phyloP scores from a whole-genome alignment of 495 filamentous ascomycete species.

The Talaromyces stipitatus region DNA sequence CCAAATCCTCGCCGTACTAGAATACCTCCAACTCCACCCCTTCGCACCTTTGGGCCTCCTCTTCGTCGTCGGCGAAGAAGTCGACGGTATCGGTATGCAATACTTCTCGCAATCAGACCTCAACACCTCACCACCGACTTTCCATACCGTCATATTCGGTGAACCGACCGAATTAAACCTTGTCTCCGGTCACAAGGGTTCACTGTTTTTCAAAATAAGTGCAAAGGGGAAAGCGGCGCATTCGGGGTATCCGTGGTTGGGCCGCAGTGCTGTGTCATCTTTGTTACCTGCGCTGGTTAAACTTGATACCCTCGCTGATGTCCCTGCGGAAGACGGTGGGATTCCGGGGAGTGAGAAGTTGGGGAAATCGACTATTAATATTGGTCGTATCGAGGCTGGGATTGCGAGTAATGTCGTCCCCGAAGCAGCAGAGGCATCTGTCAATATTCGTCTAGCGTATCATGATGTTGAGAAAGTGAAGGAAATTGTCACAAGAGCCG shows the following conservation, averaged over 20 bases:
- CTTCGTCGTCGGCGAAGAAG: slow-evolving; percentile 88
- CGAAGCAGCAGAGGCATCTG: slow-evolving; percentile 53
- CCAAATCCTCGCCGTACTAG: slow-evolving; percentile 59
- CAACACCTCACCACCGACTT: slow-evolving; percentile 27
- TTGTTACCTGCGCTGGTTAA: slow-evolving; percentile 59
- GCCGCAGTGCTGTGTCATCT: slow-evolving; percentile 68
- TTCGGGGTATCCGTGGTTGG: slow-evolving; percentile 83
- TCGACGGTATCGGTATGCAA: slow-evolving; percentile 76
- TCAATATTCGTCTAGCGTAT: slow-evolving; percentile 67
- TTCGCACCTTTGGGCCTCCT: slow-evolving; percentile 56
- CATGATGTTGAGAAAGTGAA: slow-evolving; percentile 52
- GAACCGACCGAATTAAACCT: slow-evolving; percentile 87
- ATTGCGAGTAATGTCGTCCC: slow-evolving; percentile 88
- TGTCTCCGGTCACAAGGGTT: slow-evolving; percentile 85
- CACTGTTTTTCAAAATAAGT: slow-evolving; percentile 51
- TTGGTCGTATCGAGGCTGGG: slow-evolving; percentile 70
- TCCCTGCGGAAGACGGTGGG: slow-evolving; percentile 34
- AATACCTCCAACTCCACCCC: slow-evolving; percentile 43
- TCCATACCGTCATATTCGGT: slow-evolving; percentile 73
- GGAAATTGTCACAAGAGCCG: slow-evolving; percentile 41
- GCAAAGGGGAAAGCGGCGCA: slow-evolving; percentile 75
- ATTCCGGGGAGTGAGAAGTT: slow-evolving; percentile 68
- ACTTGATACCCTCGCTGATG: slow-evolving; percentile 48
- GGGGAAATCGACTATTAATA: slow-evolving; percentile 81
- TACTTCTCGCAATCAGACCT: slow-evolving; percentile 31